Conservation (phyloP, 176 grass and related monocot genomes). For the Carex scoparia region DNA sequence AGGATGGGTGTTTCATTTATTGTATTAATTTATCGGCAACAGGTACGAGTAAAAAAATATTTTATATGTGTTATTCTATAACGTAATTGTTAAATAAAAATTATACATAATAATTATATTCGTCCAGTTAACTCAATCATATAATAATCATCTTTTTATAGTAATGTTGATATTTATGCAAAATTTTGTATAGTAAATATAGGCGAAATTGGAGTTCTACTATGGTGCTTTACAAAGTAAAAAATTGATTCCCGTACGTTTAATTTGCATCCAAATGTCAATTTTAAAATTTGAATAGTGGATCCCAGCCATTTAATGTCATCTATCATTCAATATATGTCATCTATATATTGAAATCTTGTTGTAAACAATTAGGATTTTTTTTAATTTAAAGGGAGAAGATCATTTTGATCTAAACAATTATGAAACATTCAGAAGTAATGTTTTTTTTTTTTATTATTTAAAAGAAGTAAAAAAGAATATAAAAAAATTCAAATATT, state of each 20-base stretch:
- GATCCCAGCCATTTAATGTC: too few species aligned
- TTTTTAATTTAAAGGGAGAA: too few species aligned
- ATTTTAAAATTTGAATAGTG: too few species aligned
- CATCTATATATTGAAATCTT: too few species aligned
- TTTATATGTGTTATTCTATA: not conserved
- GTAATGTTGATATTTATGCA: not conserved
- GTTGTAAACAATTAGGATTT: too few species aligned
- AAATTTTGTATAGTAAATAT: not conserved
- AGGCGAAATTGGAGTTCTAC: not conserved
- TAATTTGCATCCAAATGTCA: too few species aligned
- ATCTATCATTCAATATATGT: too few species aligned
- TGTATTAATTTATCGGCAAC: not conserved
- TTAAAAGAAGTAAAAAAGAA: too few species aligned
- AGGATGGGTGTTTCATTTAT: not conserved
- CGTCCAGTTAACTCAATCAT: not conserved
- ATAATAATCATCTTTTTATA: not conserved
- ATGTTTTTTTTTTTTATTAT: too few species aligned
- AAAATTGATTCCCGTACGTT: not conserved
- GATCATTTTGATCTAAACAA: too few species aligned
- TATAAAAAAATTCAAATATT: too few species aligned
- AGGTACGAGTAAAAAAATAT: not conserved
- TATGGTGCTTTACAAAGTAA: not conserved
- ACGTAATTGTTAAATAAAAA: not conserved
- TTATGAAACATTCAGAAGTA: too few species aligned
- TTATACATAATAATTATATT: not conserved